Evolutionary conservation across 208 protist genomes (phyloP).

Genomic region (Acanthamoeba healyi): DNA sequence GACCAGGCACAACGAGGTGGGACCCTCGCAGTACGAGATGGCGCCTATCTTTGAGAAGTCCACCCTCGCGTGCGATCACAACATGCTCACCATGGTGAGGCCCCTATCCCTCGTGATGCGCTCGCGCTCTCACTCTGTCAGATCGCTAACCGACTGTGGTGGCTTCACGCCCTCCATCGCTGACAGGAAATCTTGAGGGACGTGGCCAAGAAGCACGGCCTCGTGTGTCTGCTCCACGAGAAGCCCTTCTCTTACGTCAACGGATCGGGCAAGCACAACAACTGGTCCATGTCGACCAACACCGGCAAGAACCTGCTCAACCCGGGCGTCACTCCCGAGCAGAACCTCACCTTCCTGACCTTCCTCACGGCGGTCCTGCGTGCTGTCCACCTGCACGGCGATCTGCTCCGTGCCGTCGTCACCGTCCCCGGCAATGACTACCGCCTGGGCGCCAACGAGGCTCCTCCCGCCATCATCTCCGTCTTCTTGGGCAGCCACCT

Average conservation of each 20-base stretch:
- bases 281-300: slow-evolving; percentile 90
- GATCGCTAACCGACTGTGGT: too few relatives aligned
- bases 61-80: slow-evolving; percentile 88
- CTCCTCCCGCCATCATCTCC: slow-evolving; percentile 93
- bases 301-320: slow-evolving; percentile 86
- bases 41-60: slow-evolving; percentile 90
- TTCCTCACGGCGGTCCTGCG: slow-evolving; percentile 84
- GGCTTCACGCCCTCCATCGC: too few relatives aligned
- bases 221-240: slow-evolving; percentile 91
- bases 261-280: slow-evolving; percentile 94
- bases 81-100: slow-evolving; percentile 89
- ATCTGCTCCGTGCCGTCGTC: slow-evolving; percentile 89
- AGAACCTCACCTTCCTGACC: slow-evolving; percentile 84
- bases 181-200: slow-evolving; percentile 79
- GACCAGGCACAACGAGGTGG: slow-evolving; percentile 93
- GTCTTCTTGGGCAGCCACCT: slow-evolving; percentile 90
- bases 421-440: slow-evolving; percentile 90
- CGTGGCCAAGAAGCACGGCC: slow-evolving; percentile 85
- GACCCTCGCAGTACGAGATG: slow-evolving; percentile 93
- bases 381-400: slow-evolving; percentile 88
- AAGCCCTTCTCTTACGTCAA: slow-evolving; percentile 93
- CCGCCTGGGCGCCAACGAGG: slow-evolving; percentile 92
- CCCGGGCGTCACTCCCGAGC: slow-evolving; percentile 74
- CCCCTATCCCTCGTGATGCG: too few relatives aligned
- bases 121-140: too few relatives aligned